Evolutionary conservation across 75 land plant genomes (phyloP).

Genomic region (Pinus taeda): DNA sequence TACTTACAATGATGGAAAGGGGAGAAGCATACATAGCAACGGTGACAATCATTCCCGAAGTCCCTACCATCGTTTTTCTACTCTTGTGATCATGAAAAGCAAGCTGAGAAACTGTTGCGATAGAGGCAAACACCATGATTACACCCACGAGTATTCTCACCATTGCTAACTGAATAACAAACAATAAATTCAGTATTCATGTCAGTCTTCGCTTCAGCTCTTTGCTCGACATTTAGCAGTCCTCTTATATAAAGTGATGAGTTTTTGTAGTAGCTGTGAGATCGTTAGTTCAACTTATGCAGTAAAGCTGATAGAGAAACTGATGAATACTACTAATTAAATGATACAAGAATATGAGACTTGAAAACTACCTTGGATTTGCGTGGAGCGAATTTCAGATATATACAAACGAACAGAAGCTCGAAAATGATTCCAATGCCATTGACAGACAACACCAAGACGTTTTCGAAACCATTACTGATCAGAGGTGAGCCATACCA

Average conservation of each 20-base stretch:
- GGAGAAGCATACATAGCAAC: slow-evolving; percentile 46
- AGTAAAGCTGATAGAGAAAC: neutral
- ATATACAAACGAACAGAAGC: slow-evolving; percentile 48
- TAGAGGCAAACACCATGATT: slow-evolving; percentile 19
- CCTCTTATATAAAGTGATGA: neutral
- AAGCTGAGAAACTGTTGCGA: slow-evolving; percentile 22
- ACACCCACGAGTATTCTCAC: neutral
- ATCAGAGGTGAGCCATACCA: slow-evolving; percentile 56
- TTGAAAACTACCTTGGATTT: slow-evolving; percentile 22
- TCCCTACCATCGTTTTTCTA: slow-evolving; percentile 43
- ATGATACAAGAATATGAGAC: neutral
- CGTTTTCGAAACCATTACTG: slow-evolving; percentile 38
- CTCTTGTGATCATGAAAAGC: slow-evolving; percentile 35
- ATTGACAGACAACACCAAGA: slow-evolving; percentile 58
- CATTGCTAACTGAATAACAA: no score
- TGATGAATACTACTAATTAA: neutral
- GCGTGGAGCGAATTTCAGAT: slow-evolving; percentile 28
- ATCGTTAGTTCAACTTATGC: neutral
- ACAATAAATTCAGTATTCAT: no score
- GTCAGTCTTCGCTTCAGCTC: neutral
- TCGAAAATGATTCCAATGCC: slow-evolving; percentile 53
- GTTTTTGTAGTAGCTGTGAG: neutral
- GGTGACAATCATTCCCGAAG: slow-evolving; percentile 32
- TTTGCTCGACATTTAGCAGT: neutral
- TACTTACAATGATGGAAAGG: slow-evolving; percentile 41